Base-by-base conservation (phyloP, 805 yeast species). In the Schwanniomyces pseudopolymorphus region DNA sequence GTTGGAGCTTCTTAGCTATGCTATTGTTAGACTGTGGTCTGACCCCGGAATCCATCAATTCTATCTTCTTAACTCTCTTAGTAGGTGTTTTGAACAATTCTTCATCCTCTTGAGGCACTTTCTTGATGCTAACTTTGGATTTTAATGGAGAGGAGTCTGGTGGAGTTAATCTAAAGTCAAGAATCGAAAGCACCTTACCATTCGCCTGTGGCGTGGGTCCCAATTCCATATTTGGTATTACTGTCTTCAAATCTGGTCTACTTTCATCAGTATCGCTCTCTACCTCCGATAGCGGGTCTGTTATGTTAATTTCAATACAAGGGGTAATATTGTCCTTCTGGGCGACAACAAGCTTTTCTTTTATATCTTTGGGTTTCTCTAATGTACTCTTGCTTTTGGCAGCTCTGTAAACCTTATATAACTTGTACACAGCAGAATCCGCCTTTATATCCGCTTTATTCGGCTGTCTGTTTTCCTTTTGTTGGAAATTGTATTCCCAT, bases 171-270 rank as follows among this genome's bases (percentile, higher is more conserved):
- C 61, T 51, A 44, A 82, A 69, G 50, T 88, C 96, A 58, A 89
- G 84, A 3, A 89, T 72, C 14, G 94, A 83, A 27, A 87, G 61
- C 0, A 87, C 87, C 44, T 85, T 78, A 0, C 96, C 96, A 50
- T 84, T 75, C 8, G 88, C 75, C 55, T 89, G 96, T 0, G 96
- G 96, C 0, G 96, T 89, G 0, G 96, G 96, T 0, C 96, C 96
- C 10, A 88, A 60, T 49, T 81, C 86, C 3, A 64, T 20, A 16
- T 44, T 26, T 8, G 40, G 22, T 14, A 26, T 16, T 26, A 43
- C n/a, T 27, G 39, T 14, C 19, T 19, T 39, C 10, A 9, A 11
- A 13, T 33, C 21, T 33, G 28, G 5, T 35, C 11, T n/a, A 8
- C 20, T 20, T 27, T 38, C 16, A 14, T 33, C 20, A 40, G 35